Conservation (phyloP, 345 rosid species). For the Salix caprea region DNA sequence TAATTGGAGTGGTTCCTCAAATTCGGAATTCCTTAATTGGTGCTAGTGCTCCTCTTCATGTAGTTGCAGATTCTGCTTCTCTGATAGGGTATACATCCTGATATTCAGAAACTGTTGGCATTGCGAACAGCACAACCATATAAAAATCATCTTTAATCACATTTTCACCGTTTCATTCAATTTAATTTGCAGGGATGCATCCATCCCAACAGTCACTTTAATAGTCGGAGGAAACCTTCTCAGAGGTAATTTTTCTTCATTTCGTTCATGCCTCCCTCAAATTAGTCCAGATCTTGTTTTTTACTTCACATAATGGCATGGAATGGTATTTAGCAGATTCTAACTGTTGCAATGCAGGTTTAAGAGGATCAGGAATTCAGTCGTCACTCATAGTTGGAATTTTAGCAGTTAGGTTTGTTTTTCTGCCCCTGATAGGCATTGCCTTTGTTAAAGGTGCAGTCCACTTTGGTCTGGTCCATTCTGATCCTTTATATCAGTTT, state of each 20-base stretch:
- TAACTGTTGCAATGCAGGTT: conserved; percentile 26
- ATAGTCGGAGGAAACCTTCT: conserved; percentile 52
- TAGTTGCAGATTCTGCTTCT: conserved; percentile 27
- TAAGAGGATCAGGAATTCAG: conserved; percentile 34
- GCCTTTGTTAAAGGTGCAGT: conserved; percentile 31
- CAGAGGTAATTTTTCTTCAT: conserved; percentile 13
- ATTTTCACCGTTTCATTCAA: too few relatives aligned
- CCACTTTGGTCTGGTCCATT: conserved; percentile 27
- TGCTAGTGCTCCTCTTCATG: conserved; percentile 36
- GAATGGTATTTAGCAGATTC: too few relatives aligned
- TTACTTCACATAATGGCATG: too few relatives aligned
- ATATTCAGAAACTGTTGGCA: too few relatives aligned
- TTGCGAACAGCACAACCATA: too few relatives aligned
- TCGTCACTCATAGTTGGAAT: conserved; percentile 29
- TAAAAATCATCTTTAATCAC: too few relatives aligned
- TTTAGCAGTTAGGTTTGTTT: conserved; percentile 28
- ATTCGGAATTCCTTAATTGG: conserved; percentile 29
- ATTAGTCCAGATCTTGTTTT: too few relatives aligned
- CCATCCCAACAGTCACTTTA: conserved; percentile 39
- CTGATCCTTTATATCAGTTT: conserved; percentile 43
- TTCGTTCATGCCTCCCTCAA: too few relatives aligned
- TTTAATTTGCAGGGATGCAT: conserved; percentile 27
- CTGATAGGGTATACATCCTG: conserved; percentile 28
- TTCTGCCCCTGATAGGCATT: conserved; percentile 36
- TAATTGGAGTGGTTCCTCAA: conserved; percentile 27